Conservation (phyloP, 2,329 filamentous ascomycete species). For the Venturia oleaginea region DNA sequence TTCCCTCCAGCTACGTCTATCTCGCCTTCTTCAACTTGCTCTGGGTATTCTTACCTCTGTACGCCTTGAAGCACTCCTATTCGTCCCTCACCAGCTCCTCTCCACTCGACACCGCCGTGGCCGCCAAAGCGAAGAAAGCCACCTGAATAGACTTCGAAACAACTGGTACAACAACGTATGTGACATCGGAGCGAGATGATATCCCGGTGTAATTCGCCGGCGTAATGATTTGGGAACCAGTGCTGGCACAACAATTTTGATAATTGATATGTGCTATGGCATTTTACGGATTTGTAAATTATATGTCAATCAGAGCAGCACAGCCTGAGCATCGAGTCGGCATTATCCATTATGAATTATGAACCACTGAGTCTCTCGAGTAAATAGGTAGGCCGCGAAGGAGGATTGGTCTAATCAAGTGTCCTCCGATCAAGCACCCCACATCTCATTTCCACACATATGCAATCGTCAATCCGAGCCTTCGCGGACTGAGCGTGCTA, state of each 20-base stretch:
- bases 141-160: background rate
- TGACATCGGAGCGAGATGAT: background rate
- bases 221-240: background rate
- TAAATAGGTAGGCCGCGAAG: too few species aligned
- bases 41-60: constrained; percentile 27
- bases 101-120: background rate
- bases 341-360: too few species aligned
- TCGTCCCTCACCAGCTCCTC: constrained; percentile 7
- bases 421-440: too few species aligned
- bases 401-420: too few species aligned
- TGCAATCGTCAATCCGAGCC: too few species aligned
- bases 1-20: constrained; percentile 45
- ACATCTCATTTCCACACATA: too few species aligned
- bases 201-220: background rate
- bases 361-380: too few species aligned
- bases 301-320: too few species aligned
- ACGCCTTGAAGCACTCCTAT: constrained; percentile 3
- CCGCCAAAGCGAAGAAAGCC: background rate
- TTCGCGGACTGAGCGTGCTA: too few species aligned
- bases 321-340: too few species aligned
- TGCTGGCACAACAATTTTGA: background rate
- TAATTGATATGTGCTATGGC: background rate
- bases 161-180: background rate
- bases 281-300: too few species aligned
- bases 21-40: constrained; percentile 55